Conservation (phyloP, 192 early-diverging fungal species). For the Umbelopsis vinacea region DNA sequence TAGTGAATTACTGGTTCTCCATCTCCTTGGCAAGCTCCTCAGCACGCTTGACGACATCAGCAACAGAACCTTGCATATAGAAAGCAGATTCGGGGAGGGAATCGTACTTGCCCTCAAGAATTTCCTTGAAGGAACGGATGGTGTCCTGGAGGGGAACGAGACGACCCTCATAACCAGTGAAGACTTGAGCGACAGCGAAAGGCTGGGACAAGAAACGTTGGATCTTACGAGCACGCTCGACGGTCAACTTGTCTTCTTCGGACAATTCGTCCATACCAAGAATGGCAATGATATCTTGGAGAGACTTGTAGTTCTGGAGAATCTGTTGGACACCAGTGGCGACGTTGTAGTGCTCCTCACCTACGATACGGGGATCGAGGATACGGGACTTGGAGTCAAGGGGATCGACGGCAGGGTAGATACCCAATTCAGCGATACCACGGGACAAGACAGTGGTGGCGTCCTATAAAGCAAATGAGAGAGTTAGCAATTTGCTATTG, state of each 20-base stretch:
- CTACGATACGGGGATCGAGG: constrained; percentile 97
- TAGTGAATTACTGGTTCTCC: constrained; percentile 2
- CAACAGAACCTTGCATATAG: constrained; percentile 98
- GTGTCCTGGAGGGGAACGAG: constrained; percentile 96
- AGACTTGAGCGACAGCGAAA: constrained; percentile 95
- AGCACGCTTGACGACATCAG: constrained; percentile 92
- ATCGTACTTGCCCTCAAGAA: constrained; percentile 97
- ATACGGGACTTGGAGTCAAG: constrained; percentile 99
- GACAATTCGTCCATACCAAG: constrained; percentile 99
- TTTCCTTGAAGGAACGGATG: constrained; percentile 97
- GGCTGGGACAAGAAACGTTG: constrained; percentile 99
- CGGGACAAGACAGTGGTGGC: constrained; percentile 98
- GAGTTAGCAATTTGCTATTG: background rate
- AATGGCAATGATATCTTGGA: constrained; percentile 99
- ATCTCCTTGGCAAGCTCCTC: constrained; percentile 51
- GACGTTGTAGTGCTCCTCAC: constrained; percentile 92
- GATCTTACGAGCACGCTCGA: constrained; percentile 99
- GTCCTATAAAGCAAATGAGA: constrained; percentile 48
- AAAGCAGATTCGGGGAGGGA: constrained; percentile 92
- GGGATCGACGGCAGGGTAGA: constrained; percentile 95
- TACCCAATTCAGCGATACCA: constrained; percentile 97
- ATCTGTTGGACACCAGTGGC: constrained; percentile 96
- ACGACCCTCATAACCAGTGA: constrained; percentile 97
- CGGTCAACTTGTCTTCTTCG: constrained; percentile 97
- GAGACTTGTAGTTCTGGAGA: constrained; percentile 98